Evolutionary conservation across 148 eudicot genomes (phyloP).

Genomic region (Diospyros lotus): DNA sequence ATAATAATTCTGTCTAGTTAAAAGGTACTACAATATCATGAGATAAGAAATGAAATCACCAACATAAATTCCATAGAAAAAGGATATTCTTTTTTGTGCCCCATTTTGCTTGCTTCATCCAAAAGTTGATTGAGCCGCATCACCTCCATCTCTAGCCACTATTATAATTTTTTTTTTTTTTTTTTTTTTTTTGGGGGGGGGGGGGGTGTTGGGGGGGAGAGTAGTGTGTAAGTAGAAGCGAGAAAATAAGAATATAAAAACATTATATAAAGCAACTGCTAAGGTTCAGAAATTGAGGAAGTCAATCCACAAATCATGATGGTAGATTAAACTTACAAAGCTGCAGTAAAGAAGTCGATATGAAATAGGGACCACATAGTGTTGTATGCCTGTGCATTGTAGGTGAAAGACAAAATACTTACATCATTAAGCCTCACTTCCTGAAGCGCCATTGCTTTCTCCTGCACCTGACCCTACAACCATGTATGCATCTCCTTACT

Average conservation of each 20-base stretch:
- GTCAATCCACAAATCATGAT: background rate
- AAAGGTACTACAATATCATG: background rate
- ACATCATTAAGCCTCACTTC: slow-evolving; percentile 65
- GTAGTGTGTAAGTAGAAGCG: no score
- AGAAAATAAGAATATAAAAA: slow-evolving; percentile 2
- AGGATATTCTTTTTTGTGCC: slow-evolving; percentile 95
- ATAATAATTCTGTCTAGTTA: background rate
- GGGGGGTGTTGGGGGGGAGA: no score
- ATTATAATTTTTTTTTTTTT: no score
- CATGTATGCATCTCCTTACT: slow-evolving; percentile 11
- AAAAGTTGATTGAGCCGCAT: slow-evolving; percentile 79
- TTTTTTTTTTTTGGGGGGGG: no score
- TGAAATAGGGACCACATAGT: background rate
- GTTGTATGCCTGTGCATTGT: background rate
- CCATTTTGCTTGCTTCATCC: slow-evolving; percentile 87
- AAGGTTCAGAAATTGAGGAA: background rate
- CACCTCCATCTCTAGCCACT: slow-evolving; percentile 76
- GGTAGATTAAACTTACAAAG: background rate
- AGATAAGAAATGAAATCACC: background rate
- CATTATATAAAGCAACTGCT: slow-evolving; percentile 12
- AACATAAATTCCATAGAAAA: slow-evolving; percentile 15
- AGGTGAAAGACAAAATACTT: slow-evolving; percentile 31
- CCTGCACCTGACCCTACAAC: slow-evolving; percentile 78
- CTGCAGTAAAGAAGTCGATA: background rate
- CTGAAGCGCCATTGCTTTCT: slow-evolving; percentile 75